A percentile compares a stretch with the other conserved stretches of the same genome.
Evolutionary conservation across 164 flowering plant genomes (phyloP).

Genomic region (Liriodendron chinense): DNA sequence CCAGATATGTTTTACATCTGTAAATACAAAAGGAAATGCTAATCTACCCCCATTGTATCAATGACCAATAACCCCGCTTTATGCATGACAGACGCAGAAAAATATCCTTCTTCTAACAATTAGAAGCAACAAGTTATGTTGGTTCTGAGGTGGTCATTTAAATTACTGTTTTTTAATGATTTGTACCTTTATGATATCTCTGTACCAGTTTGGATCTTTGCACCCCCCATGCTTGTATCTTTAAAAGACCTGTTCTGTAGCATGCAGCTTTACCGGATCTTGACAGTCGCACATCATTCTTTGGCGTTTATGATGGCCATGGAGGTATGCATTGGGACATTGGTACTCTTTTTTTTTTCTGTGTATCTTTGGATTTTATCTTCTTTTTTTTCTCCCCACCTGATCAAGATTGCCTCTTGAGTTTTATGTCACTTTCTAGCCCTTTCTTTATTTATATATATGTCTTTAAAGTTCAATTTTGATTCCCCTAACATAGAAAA

Average conservation of each 20-base stretch:
- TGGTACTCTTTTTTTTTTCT: neutral
- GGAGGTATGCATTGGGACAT: conserved; percentile 60
- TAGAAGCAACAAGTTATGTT: too few relatives aligned
- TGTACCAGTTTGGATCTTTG: neutral
- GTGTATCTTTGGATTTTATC: neutral
- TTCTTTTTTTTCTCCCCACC: too few relatives aligned
- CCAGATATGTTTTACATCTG: too few relatives aligned
- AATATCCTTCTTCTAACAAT: too few relatives aligned
- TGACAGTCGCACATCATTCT: conserved; percentile 82
- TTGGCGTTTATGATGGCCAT: conserved; percentile 99
- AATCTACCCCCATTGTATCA: too few relatives aligned
- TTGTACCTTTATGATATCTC: too few relatives aligned
- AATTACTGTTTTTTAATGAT: neutral
- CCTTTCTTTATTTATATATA: neutral
- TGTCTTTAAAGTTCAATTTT: neutral
- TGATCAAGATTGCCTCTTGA: neutral
- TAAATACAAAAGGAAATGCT: too few relatives aligned
- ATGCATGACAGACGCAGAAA: too few relatives aligned
- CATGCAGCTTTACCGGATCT: conserved; percentile 90
- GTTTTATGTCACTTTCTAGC: too few relatives aligned
- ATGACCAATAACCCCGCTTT: too few relatives aligned
- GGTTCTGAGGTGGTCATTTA: neutral
- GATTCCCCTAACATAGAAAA: neutral
- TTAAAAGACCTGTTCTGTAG: conserved; percentile 38
- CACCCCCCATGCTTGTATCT: neutral